phyloP scores from a whole-genome alignment of 495 filamentous ascomycete species.

The Cudoniella acicularis region DNA sequence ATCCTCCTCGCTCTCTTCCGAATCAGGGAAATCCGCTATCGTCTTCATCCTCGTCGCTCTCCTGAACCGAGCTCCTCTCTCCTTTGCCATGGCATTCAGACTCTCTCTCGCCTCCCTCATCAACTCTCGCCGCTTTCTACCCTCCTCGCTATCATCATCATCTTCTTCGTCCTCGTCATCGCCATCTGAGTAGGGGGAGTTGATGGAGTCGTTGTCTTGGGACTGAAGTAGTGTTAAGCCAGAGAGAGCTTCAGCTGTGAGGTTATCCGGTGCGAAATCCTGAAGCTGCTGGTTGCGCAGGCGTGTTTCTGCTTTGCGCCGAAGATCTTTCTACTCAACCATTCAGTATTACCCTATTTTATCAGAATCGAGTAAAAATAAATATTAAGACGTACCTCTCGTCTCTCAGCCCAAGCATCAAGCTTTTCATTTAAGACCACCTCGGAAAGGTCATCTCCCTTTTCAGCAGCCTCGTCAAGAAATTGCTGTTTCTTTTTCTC shows the following conservation, averaged over 20 bases:
- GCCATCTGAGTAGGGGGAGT: neutral
- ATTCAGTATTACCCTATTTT: neutral
- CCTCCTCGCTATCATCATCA: no score
- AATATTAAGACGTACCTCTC: constrained; percentile 12
- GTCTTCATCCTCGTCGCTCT: neutral
- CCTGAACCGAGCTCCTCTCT: neutral
- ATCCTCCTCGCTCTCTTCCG: constrained; percentile 15
- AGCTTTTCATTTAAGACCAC: constrained; percentile 4
- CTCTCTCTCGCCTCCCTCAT: no score
- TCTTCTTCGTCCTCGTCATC: no score
- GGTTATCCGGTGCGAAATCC: neutral
- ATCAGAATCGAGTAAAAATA: no score
- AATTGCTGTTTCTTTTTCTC: constrained; percentile 5
- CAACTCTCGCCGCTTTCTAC: no score
- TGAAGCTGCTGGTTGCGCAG: neutral
- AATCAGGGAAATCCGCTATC: neutral
- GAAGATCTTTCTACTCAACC: neutral
- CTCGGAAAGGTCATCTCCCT: constrained; percentile 1
- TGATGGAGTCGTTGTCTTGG: no score
- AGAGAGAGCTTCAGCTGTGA: neutral
- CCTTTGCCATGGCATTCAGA: neutral
- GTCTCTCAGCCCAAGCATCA: constrained; percentile 13
- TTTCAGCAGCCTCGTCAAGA: constrained; percentile 4
- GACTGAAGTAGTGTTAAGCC: no score
- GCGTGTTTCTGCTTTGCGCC: neutral